A percentile compares a stretch with the other conserved stretches of the same genome.
Conservation (phyloP, 805 yeast species). For the Candida taoyuanica region DNA sequence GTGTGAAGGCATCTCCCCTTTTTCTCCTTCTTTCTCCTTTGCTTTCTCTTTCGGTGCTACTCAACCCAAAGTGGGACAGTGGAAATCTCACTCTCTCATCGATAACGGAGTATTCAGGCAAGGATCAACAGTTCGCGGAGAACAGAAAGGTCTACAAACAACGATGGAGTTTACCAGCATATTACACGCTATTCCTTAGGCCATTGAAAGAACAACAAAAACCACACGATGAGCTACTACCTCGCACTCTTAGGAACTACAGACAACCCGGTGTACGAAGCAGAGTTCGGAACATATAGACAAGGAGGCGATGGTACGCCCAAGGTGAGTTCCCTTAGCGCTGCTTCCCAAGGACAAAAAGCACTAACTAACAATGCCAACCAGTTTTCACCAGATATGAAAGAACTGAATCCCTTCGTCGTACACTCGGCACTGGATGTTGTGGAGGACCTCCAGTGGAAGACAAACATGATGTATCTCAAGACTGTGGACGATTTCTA, state of each 20-base stretch:
- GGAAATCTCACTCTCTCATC: no score
- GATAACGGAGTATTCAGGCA: not conserved
- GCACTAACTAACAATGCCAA: not conserved
- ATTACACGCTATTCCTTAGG: no score
- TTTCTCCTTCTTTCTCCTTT: not conserved
- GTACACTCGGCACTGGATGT: slow-evolving; percentile 86
- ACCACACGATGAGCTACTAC: slow-evolving; percentile 64
- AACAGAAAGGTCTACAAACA: no score
- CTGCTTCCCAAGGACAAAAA: no score
- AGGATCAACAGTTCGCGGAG: not conserved
- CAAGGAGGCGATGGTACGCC: slow-evolving; percentile 57
- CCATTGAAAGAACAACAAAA: no score
- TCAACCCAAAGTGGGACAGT: no score
- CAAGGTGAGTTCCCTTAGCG: slow-evolving; percentile 8
- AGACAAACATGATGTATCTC: slow-evolving; percentile 55
- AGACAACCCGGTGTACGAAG: slow-evolving; percentile 83
- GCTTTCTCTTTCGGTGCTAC: no score
- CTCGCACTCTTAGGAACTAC: slow-evolving; percentile 83
- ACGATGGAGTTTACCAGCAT: no score
- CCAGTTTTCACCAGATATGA: slow-evolving; percentile 64
- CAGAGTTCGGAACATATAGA: slow-evolving; percentile 75
- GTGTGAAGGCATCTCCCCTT: not conserved
- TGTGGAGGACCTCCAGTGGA: slow-evolving; percentile 89
- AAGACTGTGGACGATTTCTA: slow-evolving; percentile 84
- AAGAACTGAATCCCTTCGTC: slow-evolving; percentile 82